Evolutionary conservation across 2,329 filamentous ascomycete species (phyloP).

Genomic region (Pseudogymnoascus sp.): DNA sequence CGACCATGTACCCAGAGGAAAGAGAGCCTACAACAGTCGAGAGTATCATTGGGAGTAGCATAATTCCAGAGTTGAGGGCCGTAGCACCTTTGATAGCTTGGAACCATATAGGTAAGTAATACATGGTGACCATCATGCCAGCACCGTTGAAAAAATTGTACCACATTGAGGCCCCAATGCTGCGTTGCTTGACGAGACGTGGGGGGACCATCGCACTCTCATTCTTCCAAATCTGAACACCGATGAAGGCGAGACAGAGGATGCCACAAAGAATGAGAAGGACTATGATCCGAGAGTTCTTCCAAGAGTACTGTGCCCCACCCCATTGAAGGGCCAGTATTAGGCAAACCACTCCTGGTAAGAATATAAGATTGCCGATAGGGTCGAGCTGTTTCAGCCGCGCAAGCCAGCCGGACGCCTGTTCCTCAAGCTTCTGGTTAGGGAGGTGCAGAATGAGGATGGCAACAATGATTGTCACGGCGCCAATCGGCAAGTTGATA

Average conservation of each 20-base stretch:
- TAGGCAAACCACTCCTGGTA: constrained; percentile 29
- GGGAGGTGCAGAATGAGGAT: constrained; percentile 34
- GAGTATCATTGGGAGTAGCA: constrained; percentile 29
- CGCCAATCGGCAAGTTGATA: constrained; percentile 35
- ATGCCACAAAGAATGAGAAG: constrained; percentile 26
- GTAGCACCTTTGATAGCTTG: constrained; percentile 37
- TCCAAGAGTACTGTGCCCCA: constrained; percentile 39
- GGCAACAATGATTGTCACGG: constrained; percentile 28
- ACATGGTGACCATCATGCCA: constrained; percentile 28
- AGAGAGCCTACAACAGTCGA: constrained; percentile 26
- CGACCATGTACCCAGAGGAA: constrained; percentile 26
- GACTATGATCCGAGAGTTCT: constrained; percentile 28
- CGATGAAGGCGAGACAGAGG: constrained; percentile 19
- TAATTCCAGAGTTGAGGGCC: constrained; percentile 31
- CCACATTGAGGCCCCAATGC: constrained; percentile 25
- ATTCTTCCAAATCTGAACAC: constrained; percentile 7
- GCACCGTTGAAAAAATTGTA: constrained; percentile 29
- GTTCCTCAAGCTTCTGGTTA: constrained; percentile 31
- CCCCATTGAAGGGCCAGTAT: constrained; percentile 28
- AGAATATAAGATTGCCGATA: constrained; percentile 26
- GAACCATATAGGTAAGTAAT: constrained; percentile 39
- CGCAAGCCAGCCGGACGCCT: constrained; percentile 31
- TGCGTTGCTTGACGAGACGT: constrained; percentile 30
- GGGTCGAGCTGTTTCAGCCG: constrained; percentile 29
- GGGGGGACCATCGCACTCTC: constrained; percentile 30